Conservation (phyloP, 345 rosid genomes). For the Pugionium dolabratum region DNA sequence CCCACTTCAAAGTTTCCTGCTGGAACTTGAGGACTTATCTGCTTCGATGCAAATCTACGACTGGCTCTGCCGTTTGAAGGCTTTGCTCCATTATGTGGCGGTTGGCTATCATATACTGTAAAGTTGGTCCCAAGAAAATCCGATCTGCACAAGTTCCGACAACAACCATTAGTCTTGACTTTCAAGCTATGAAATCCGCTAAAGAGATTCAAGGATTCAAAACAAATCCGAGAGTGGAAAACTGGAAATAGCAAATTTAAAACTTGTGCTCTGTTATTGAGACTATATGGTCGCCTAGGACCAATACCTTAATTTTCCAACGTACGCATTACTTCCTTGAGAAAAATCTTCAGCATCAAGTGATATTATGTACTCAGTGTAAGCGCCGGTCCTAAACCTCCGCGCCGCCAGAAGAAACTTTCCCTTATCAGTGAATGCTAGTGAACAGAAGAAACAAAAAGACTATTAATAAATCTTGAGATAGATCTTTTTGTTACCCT, state of each 20-base stretch:
- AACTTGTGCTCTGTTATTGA: background rate
- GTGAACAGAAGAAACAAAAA: conserved; percentile 14
- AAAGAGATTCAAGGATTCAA: background rate
- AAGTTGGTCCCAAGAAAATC: conserved; percentile 97
- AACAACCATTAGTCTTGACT: background rate
- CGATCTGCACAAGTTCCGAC: conserved; percentile 54
- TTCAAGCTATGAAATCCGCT: background rate
- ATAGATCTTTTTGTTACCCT: background rate
- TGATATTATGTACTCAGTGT: conserved; percentile 81
- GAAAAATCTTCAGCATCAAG: conserved; percentile 86
- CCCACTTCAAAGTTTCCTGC: conserved; percentile 91
- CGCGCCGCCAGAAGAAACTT: conserved; percentile 95
- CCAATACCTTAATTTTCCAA: conserved; percentile 84
- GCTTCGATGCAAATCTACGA: conserved; percentile 90
- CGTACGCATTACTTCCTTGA: conserved; percentile 91
- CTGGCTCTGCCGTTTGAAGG: conserved; percentile 73
- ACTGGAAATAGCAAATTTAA: background rate
- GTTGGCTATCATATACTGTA: conserved; percentile 83
- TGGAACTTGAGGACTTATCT: conserved; percentile 90
- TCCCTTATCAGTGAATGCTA: conserved; percentile 79
- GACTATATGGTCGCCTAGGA: background rate
- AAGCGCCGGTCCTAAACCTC: conserved; percentile 75
- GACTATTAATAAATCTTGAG: background rate
- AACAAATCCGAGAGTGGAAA: background rate
- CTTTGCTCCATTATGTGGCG: conserved; percentile 80